phyloP scores from a whole-genome alignment of 345 rosid species.

The Eucalyptus sideroxylon region DNA sequence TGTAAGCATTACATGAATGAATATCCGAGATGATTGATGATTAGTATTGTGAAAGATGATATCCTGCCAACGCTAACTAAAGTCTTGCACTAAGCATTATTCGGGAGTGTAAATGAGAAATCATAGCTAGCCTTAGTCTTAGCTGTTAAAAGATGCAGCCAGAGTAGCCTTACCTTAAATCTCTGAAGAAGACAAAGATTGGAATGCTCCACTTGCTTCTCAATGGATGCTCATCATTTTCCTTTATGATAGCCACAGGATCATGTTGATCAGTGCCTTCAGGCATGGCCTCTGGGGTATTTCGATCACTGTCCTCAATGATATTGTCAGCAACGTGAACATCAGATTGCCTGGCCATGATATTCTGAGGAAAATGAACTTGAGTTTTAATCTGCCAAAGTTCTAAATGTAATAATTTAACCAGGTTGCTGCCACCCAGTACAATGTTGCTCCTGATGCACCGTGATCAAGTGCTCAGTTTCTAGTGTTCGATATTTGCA shows the following conservation, averaged over 20 bases:
- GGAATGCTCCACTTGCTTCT: conserved; percentile 30
- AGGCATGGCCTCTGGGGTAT: background rate
- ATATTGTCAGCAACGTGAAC: background rate
- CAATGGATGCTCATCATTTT: background rate
- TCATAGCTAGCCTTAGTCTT: background rate
- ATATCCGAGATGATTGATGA: background rate
- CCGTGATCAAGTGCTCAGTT: background rate
- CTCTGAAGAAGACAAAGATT: conserved; percentile 47
- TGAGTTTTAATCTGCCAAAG: background rate
- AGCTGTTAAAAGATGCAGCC: background rate
- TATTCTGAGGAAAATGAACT: background rate
- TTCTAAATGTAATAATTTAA: background rate
- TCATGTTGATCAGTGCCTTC: background rate
- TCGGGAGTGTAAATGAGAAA: background rate
- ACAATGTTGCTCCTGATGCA: background rate
- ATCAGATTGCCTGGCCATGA: background rate
- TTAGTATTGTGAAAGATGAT: background rate
- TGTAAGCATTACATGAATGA: background rate
- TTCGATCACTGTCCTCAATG: background rate
- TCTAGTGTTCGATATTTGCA: background rate
- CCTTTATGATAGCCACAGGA: background rate
- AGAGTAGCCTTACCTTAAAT: conserved; percentile 27
- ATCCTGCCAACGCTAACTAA: background rate
- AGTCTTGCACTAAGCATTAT: background rate
- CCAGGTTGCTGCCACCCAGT: background rate